Conservation (phyloP, 768 basidiomycete genomes). For the Neoboletus brunneissimus region DNA sequence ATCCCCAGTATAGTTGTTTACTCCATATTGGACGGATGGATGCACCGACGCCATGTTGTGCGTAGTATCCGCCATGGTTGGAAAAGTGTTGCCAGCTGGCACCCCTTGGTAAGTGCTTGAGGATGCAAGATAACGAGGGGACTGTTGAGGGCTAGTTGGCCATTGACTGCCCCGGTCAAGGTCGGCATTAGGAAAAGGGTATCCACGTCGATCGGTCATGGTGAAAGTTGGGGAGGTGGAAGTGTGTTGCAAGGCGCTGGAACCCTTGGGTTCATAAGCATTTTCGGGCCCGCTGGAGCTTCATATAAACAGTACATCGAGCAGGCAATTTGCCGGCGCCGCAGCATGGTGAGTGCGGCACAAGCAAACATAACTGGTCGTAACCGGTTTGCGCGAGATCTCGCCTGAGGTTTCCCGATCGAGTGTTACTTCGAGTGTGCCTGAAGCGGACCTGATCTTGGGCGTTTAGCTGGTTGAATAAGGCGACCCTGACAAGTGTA, state of each 20-base stretch:
- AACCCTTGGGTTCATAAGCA: slow-evolving; percentile 32
- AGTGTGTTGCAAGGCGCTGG: slow-evolving; percentile 9
- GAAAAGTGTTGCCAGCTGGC: slow-evolving; percentile 15
- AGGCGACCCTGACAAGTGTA: slow-evolving; percentile 26
- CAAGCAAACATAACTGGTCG: slow-evolving; percentile 28
- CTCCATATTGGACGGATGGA: slow-evolving; percentile 23
- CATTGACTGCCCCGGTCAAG: slow-evolving; percentile 24
- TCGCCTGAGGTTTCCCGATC: slow-evolving; percentile 25
- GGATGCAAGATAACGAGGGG: slow-evolving; percentile 24
- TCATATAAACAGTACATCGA: slow-evolving; percentile 28
- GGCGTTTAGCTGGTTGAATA: slow-evolving; percentile 16
- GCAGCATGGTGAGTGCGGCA: slow-evolving; percentile 31
- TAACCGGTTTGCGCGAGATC: slow-evolving; percentile 31
- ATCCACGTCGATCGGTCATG: slow-evolving; percentile 33
- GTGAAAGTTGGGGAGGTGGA: slow-evolving; percentile 3
- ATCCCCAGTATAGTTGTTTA: slow-evolving; percentile 18
- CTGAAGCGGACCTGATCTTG: slow-evolving; percentile 31
- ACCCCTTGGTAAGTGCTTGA: slow-evolving; percentile 22
- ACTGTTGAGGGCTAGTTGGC: slow-evolving; percentile 18
- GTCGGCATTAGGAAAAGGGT: slow-evolving; percentile 22
- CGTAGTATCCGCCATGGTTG: slow-evolving; percentile 10
- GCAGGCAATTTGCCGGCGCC: slow-evolving; percentile 32
- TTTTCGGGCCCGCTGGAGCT: slow-evolving; percentile 31
- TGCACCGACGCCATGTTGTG: slow-evolving; percentile 23
- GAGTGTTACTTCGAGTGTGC: slow-evolving; percentile 21